These are phyloP conservation scores for Ustilago trichophora DNA, from an alignment of 1,284 basidiomycete genomes.

Conservation along the genomic window DNA sequence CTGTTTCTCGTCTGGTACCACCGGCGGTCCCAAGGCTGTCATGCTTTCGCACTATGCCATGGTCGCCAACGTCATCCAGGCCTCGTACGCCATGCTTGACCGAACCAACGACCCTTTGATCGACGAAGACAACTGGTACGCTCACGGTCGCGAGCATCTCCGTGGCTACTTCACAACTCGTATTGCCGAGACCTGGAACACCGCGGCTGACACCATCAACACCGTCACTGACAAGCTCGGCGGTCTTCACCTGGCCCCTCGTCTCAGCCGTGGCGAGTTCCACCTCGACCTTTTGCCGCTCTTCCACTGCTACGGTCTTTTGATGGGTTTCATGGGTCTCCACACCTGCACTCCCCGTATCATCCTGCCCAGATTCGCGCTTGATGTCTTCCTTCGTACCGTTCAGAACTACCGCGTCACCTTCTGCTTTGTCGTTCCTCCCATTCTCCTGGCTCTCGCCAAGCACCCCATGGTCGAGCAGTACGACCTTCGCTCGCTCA, in stretches of 20 bases:
- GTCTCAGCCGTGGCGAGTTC: conserved; percentile 50
- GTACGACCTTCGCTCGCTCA: conserved; percentile 57
- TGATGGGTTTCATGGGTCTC: conserved; percentile 59
- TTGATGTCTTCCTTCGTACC: conserved; percentile 54
- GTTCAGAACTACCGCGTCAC: conserved; percentile 56
- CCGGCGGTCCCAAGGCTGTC: conserved; percentile 63
- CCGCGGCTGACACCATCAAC: conserved; percentile 28
- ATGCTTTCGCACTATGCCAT: conserved; percentile 58
- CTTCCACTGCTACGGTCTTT: conserved; percentile 65
- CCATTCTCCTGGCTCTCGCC: conserved; percentile 62
- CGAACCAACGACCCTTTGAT: conserved; percentile 56
- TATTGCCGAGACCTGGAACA: conserved; percentile 47
- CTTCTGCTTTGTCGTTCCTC: conserved; percentile 64
- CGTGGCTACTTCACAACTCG: conserved; percentile 51
- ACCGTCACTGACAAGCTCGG: conserved; percentile 28
- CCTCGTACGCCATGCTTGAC: conserved; percentile 56
- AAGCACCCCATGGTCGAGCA: conserved; percentile 53
- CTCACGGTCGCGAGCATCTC: conserved; percentile 22
- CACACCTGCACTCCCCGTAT: conserved; percentile 61
- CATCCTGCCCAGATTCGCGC: conserved; percentile 53
- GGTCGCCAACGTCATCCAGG: conserved; percentile 63
- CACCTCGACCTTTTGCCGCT: conserved; percentile 61
- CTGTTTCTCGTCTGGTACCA: conserved; percentile 64
- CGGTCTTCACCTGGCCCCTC: conserved; percentile 29
- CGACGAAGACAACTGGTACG: conserved; percentile 53